Evolutionary conservation across 306 rosid genomes (phyloP).

Genomic region (barrel medic (Medicago truncatula)): MtrunA17r5.0-ANR NC_053044.1:43388001-43388500

Average conservation of each 20-base stretch:
- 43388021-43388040: neutral
- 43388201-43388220: too few relatives aligned
- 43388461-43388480: constrained; percentile 58
- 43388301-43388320: neutral
- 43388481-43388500: constrained; percentile 66
- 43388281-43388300: neutral
- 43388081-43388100: too few relatives aligned
- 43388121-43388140: too few relatives aligned
- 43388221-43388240: too few relatives aligned
- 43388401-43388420: constrained; percentile 78
- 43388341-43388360: neutral
- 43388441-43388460: constrained; percentile 64
- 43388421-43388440: constrained; percentile 65
- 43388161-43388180: too few relatives aligned
- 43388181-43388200: too few relatives aligned
- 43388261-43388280: neutral
- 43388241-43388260: too few relatives aligned
- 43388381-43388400: constrained; percentile 66
- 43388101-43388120: too few relatives aligned
- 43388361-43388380: neutral
- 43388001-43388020: too few relatives aligned
- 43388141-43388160: too few relatives aligned
- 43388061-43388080: too few relatives aligned
- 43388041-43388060: too few relatives aligned
- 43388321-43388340: neutral